Conservation (phyloP, 2,329 filamentous ascomycete genomes). For the Septoria linicola region DNA sequence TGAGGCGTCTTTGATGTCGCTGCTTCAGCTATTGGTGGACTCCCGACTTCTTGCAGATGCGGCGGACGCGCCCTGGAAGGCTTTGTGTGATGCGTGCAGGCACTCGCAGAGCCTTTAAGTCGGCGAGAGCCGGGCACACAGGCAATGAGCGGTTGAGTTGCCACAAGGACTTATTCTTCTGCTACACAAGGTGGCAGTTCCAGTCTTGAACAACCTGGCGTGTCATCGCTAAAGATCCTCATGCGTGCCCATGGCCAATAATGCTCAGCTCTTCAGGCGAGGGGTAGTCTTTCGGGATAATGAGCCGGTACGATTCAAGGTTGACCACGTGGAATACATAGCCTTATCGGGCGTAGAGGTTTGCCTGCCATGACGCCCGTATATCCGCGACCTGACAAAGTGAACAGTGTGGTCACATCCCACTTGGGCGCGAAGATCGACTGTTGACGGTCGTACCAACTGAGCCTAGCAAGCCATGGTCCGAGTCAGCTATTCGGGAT, state of each 20-base stretch:
- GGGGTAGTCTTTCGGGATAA: background rate
- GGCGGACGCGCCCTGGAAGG: background rate
- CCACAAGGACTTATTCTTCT: too few species aligned
- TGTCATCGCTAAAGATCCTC: too few species aligned
- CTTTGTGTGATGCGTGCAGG: background rate
- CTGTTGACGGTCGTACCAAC: constrained; percentile 1
- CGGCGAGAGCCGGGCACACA: background rate
- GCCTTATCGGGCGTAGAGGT: background rate
- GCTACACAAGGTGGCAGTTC: too few species aligned
- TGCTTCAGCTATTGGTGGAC: background rate
- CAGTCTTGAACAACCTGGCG: too few species aligned
- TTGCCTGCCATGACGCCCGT: background rate
- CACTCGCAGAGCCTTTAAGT: background rate
- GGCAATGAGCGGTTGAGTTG: background rate
- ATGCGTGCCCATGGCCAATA: background rate
- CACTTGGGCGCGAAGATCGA: background rate
- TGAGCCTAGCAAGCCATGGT: background rate
- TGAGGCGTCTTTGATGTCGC: too few species aligned
- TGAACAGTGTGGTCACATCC: background rate
- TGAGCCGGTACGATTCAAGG: background rate
- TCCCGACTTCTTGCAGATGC: background rate
- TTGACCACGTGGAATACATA: background rate
- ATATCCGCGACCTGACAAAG: background rate
- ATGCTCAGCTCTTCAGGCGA: background rate
- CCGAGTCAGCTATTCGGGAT: background rate